phyloP scores from a whole-genome alignment of 495 filamentous ascomycete species.

The Aspergillus cavernicola region DNA sequence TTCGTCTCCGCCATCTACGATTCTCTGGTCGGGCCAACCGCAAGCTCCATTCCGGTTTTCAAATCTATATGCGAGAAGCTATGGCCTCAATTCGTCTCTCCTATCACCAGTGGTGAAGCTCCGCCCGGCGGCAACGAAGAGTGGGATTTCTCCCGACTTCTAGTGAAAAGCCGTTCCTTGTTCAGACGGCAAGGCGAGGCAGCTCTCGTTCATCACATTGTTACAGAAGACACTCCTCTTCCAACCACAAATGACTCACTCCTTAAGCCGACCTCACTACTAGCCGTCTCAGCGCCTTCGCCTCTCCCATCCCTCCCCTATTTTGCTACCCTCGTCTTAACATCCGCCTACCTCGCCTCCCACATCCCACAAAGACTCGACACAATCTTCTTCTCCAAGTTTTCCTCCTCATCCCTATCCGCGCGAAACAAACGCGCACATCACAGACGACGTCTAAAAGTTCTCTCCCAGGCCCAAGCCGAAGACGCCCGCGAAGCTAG shows the following conservation, averaged over 20 bases:
- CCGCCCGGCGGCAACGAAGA: conserved; percentile 45
- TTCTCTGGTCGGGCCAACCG: conserved; percentile 40
- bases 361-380: conserved; percentile 80
- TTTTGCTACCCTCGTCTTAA: conserved; percentile 75
- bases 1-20: conserved; percentile 43
- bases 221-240: conserved; percentile 38
- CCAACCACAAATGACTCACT: conserved; percentile 11
- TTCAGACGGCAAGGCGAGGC: conserved; percentile 78
- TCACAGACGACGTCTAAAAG: conserved; percentile 51
- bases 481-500: conserved; percentile 31
- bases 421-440: conserved; percentile 50
- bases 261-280: conserved; percentile 17
- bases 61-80: conserved; percentile 55
- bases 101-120: conserved; percentile 32
- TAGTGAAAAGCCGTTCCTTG: conserved; percentile 66
- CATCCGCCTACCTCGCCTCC: conserved; percentile 87
- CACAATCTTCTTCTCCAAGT: conserved; percentile 78
- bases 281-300: conserved; percentile 32
- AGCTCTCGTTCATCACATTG: conserved; percentile 65
- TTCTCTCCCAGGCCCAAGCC: conserved; percentile 41
- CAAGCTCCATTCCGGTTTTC: conserved; percentile 42
- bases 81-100: conserved; percentile 72
- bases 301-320: conserved; percentile 59
- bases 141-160: conserved; percentile 76
- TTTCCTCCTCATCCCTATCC: conserved; percentile 53